phyloP scores from a whole-genome alignment of 2,329 filamentous ascomycete species.

The Talaromyces islandicus region DNA sequence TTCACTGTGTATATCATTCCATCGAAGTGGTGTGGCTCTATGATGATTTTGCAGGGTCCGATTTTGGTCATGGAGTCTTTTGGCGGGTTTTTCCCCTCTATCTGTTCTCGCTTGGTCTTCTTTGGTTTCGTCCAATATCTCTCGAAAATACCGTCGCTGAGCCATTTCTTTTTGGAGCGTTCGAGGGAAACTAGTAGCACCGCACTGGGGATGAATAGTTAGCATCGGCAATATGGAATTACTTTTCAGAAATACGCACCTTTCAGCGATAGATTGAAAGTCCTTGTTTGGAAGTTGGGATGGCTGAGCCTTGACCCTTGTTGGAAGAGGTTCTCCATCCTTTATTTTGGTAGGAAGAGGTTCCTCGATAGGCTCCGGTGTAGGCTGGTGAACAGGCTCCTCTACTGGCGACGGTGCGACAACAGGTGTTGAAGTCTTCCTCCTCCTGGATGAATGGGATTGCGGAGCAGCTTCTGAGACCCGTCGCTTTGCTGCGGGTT shows the following conservation, averaged over 20 bases:
- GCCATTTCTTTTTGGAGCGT: slow-evolving; percentile 54
- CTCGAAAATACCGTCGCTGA: slow-evolving; percentile 48
- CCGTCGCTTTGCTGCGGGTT: slow-evolving; percentile 38
- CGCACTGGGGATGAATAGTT: slow-evolving; percentile 34
- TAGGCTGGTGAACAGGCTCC: slow-evolving; percentile 17
- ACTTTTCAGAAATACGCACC: slow-evolving; percentile 24
- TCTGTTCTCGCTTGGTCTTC: slow-evolving; percentile 48
- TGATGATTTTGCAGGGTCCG: slow-evolving; percentile 53
- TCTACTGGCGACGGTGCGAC: slow-evolving; percentile 21
- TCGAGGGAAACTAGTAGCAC: slow-evolving; percentile 54
- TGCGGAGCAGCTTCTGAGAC: slow-evolving; percentile 32
- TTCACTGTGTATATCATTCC: slow-evolving; percentile 52
- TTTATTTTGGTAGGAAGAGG: slow-evolving; percentile 48
- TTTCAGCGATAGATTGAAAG: slow-evolving; percentile 56
- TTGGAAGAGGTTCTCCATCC: slow-evolving; percentile 51
- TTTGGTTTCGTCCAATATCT: slow-evolving; percentile 55
- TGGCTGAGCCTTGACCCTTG: slow-evolving; percentile 44
- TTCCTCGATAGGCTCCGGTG: slow-evolving; percentile 27
- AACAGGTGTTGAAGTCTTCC: slow-evolving; percentile 28
- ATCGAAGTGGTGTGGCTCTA: slow-evolving; percentile 60
- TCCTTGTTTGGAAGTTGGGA: slow-evolving; percentile 45
- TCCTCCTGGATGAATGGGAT: slow-evolving; percentile 25
- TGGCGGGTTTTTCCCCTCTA: slow-evolving; percentile 42
- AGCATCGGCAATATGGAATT: slow-evolving; percentile 10
- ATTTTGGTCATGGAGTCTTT: slow-evolving; percentile 50